Percentiles rank a stretch among this genome's conserved stretches.
These are phyloP conservation scores for Amborella trichopoda DNA, from an alignment of 164 flowering plant genomes.

Conservation along the genomic window DNA sequence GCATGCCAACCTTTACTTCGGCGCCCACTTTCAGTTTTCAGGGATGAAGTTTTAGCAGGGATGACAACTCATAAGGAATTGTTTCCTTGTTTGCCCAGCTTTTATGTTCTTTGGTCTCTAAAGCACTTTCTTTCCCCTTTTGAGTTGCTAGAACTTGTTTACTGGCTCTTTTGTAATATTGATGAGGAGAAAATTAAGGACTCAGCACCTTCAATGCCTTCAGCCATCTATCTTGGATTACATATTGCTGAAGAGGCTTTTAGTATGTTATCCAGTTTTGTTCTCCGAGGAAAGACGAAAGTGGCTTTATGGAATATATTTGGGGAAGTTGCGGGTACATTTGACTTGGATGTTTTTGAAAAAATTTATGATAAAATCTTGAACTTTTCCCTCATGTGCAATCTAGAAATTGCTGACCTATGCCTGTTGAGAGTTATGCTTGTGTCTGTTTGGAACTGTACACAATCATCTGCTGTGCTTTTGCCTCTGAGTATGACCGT, in stretches of 20 bases:
- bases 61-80: slow-evolving; percentile 15
- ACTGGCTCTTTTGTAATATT: slow-evolving; percentile 41
- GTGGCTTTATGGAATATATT: slow-evolving; percentile 13
- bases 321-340: slow-evolving; percentile 22
- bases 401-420: slow-evolving; percentile 33
- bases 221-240: slow-evolving; percentile 37
- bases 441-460: slow-evolving; percentile 17
- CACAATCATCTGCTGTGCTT: slow-evolving; percentile 14
- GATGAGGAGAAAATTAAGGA: slow-evolving; percentile 10
- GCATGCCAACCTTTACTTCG: slow-evolving; percentile 23
- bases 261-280: slow-evolving; percentile 25
- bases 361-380: slow-evolving; percentile 31
- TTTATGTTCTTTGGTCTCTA: slow-evolving; percentile 27
- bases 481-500: slow-evolving; percentile 33
- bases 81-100: slow-evolving; percentile 29
- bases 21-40: slow-evolving; percentile 27
- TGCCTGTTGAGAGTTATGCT: slow-evolving; percentile 60
- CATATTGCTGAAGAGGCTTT: slow-evolving; percentile 45
- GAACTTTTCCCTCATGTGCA: slow-evolving; percentile 23
- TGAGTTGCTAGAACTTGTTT: slow-evolving; percentile 53
- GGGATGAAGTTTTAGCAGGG: slow-evolving; percentile 30
- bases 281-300: slow-evolving; percentile 16
- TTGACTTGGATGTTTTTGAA: slow-evolving; percentile 28
- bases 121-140: slow-evolving; percentile 52
- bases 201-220: slow-evolving; percentile 10